Percentiles rank a stretch among this genome's conserved stretches.
Evolutionary conservation across 306 rosid genomes (phyloP).

Genomic region (Leucaena leucocephala): DNA sequence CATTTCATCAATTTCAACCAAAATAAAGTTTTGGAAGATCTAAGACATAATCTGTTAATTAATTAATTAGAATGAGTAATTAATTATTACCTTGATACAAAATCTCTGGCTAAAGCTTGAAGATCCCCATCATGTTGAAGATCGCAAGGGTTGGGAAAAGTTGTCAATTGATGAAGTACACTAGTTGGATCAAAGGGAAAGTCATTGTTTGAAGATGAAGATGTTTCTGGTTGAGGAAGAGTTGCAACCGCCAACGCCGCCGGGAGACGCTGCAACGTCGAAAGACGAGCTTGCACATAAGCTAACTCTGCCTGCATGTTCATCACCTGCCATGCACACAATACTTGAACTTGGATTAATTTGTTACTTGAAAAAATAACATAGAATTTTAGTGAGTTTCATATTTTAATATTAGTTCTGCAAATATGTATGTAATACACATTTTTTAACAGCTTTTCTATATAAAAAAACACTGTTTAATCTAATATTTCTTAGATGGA

Average conservation of each 20-base stretch:
- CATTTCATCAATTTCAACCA: not conserved
- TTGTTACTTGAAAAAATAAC: not conserved
- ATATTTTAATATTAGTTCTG: not conserved
- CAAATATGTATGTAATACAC: not conserved
- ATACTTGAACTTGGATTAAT: not conserved
- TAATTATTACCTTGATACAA: constrained; percentile 46
- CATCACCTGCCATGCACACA: constrained; percentile 52
- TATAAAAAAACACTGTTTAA: not conserved
- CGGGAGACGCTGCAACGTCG: constrained; percentile 53
- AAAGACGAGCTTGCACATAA: constrained; percentile 71
- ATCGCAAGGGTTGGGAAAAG: constrained; percentile 36
- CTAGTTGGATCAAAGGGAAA: constrained; percentile 46
- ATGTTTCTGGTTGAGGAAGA: constrained; percentile 25
- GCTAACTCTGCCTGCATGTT: constrained; percentile 84
- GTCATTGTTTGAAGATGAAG: constrained; percentile 35
- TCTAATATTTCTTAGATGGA: not conserved
- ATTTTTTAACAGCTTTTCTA: no score
- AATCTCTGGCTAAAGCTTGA: constrained; percentile 64
- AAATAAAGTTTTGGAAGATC: not conserved
- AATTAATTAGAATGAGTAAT: constrained; percentile 31
- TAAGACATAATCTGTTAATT: not conserved
- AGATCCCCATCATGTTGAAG: constrained; percentile 58
- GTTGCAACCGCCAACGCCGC: not conserved
- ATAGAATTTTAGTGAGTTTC: not conserved
- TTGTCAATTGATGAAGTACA: constrained; percentile 35